Base-by-base conservation (phyloP, 1,284 basidiomycete genomes). In the Volvariella volvacea region DNA sequence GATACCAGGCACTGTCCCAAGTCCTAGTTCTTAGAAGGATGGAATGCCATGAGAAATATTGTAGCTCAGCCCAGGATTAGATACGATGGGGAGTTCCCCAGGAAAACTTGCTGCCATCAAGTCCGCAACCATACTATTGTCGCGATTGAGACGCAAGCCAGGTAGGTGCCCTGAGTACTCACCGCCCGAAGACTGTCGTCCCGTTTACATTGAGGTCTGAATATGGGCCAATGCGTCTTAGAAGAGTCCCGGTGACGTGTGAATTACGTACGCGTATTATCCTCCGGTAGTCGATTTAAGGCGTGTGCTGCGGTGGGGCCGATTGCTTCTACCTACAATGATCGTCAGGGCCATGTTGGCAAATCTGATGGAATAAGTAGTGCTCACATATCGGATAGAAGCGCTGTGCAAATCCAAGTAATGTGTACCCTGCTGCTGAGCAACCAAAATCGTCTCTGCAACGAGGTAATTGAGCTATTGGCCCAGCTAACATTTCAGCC, bases 341-440 rank as follows among this genome's bases (percentile, higher is more conserved):
- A n/a, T n/a, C n/a, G n/a, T n/a, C n/a, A n/a, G n/a, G n/a, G n/a
- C n/a, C n/a, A n/a, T n/a, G n/a, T n/a, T n/a, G n/a, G n/a, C n/a
- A n/a, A n/a, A n/a, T n/a, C n/a, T n/a, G n/a, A n/a, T n/a, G n/a
- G n/a, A n/a, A n/a, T n/a, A n/a, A n/a, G n/a, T n/a, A n/a, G n/a
- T n/a, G n/a, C n/a, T n/a, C n/a, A n/a, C n/a, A n/a, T n/a, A n/a
- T n/a, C n/a, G n/a, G n/a, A n/a, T n/a, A n/a, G n/a, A n/a, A n/a
- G n/a, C n/a, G n/a, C n/a, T n/a, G 42, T 70, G 68, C 10, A 73
- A 57, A 46, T 71, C 69, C 21, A 73, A 49, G 9, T 68, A 53
- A 42, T 68, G 67, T 1, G 64, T 66, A 1, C 53, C 48, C 49
- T 68, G 60, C 47, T 66, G 59, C 38, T 63, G 54, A 4, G 69